Evolutionary conservation across 805 yeast genomes (phyloP).

Genomic region (Suhomyces pyralidae): DNA sequence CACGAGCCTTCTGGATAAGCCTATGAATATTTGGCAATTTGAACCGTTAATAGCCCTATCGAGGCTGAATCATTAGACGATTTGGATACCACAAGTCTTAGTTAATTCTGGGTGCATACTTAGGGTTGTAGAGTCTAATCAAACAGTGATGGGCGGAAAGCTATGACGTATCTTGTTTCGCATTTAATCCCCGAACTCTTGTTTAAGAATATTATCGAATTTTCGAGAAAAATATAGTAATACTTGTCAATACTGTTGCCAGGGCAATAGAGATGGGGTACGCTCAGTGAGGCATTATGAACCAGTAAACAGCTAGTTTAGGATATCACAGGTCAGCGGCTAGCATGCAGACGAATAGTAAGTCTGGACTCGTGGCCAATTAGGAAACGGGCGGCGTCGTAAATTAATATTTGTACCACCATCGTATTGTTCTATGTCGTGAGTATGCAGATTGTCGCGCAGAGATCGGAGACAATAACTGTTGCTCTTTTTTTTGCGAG

Average conservation of each 20-base stretch:
- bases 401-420: neutral
- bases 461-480: neutral
- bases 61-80: neutral
- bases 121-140: neutral
- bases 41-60: neutral
- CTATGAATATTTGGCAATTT: no score
- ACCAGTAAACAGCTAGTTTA: neutral
- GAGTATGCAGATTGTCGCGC: neutral
- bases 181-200: neutral
- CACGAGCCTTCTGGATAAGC: no score
- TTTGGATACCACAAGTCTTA: neutral
- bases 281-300: neutral
- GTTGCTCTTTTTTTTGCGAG: neutral
- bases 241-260: neutral
- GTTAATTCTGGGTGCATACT: neutral
- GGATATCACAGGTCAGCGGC: neutral
- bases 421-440: neutral
- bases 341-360: neutral
- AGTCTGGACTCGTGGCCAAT: neutral
- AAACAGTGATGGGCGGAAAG: neutral
- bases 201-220: neutral
- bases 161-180: neutral
- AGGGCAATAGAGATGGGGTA: neutral
- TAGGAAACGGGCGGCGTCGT: neutral
- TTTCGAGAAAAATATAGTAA: neutral